Evolutionary conservation across 2,329 filamentous ascomycete species (phyloP), one percentile per base, ranked within the genome.

Genomic region (Ophiostoma himal-ulmi): DNA sequence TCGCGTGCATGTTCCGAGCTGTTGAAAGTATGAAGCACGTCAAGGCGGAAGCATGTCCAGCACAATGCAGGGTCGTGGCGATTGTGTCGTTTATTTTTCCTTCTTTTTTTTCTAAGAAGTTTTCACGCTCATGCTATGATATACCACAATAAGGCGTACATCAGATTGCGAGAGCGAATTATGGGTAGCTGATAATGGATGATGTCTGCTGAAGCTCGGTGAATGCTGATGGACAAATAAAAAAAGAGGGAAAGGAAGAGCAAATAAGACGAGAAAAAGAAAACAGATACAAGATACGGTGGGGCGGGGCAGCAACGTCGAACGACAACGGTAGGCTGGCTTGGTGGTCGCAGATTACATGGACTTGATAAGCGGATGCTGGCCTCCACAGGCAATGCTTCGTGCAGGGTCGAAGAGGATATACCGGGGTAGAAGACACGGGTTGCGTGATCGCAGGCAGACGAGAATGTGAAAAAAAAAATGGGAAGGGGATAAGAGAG

Each of bases 1-100:
- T 52, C 52, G 48, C 48, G 14, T 39, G 67, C 67, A 68, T 68
- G 48, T 30, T 68, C 48, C 34, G 67, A 30, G 22, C 52, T 65
- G 34, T 26, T 37, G 20, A 13, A 36, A 13, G 20, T 13, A 20
- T 14, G 34, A n/a, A 11, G 62, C n/a, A 20, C 36, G 20, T 39
- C 7, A 65, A 65, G 36, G 62, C 62, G 10, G 62, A 8, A 22
- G 36, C 36, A 39, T 65, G 20, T 26, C 20, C 62, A 41, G 37
- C 17, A 65, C 20, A 39, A 20, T 41, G 36, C 3, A 39, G 14
- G 36, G n/a, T 14, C n/a, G 17, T 48, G 44, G 44, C 17, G 17
- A 48, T 48, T 20, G 20, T 5, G 17, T 48, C 17, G n/a, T 20
- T 2, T 17, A 5, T 20, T 48, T 6, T 48, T 48, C 17, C 44